These are phyloP conservation scores for Acanthamoeba castellanii DNA, from an alignment of 208 protist species.

Conservation along the genomic window DNA sequence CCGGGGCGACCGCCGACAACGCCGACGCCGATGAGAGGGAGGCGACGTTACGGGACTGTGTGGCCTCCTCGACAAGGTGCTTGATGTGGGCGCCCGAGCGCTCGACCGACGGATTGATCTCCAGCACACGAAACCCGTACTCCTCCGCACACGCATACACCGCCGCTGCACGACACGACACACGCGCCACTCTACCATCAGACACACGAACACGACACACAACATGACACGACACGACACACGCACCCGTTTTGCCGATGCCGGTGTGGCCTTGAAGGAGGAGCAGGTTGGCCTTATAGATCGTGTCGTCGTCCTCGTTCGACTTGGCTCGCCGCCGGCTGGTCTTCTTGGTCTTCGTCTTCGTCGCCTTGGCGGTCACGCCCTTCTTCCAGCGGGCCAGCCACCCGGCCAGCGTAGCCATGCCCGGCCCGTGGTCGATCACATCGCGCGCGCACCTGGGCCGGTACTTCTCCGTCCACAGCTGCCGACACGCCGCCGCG, in stretches of 20 bases:
- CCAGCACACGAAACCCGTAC: not conserved
- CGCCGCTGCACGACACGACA: not conserved
- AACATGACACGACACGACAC: too few species aligned
- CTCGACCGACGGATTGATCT: constrained; percentile 21
- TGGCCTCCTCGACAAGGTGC: constrained; percentile 23
- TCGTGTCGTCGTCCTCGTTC: not conserved
- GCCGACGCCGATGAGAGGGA: not conserved
- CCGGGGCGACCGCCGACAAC: not conserved
- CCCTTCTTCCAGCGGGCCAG: not conserved
- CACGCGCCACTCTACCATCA: not conserved
- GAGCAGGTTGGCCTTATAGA: not conserved
- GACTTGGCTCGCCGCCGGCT: not conserved
- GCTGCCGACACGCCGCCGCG: not conserved
- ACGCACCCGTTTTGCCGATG: not conserved
- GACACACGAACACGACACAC: not conserved
- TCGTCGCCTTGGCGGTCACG: not conserved
- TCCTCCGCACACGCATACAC: constrained; percentile 56
- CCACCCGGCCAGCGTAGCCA: not conserved
- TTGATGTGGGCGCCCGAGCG: constrained; percentile 2
- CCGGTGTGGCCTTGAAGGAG: not conserved
- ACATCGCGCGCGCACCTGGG: not conserved
- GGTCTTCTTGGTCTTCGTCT: not conserved
- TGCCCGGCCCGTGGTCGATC: not conserved
- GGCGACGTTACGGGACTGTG: constrained; percentile 14
- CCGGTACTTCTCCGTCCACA: constrained; percentile 13